These are phyloP conservation scores for Peniophora sp. DNA, from an alignment of 1,284 basidiomycete species.

Conservation along the genomic window DNA sequence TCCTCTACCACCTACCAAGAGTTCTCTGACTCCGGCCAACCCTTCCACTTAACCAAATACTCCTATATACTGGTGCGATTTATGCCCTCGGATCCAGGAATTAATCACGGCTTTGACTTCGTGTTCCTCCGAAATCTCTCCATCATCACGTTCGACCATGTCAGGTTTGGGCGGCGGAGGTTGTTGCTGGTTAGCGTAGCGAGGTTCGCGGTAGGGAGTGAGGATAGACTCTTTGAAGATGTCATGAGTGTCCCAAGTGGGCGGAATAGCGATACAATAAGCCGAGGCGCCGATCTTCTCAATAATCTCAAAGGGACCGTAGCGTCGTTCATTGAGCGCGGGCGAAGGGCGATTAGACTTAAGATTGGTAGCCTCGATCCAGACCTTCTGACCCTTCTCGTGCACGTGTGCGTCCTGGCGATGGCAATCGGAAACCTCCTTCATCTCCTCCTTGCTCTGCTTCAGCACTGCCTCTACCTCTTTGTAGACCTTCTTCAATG, in stretches of 20 bases:
- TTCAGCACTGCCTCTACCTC: neutral
- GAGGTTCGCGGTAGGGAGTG: neutral
- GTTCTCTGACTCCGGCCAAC: too few species aligned
- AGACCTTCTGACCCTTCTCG: neutral
- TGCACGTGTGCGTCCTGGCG: neutral
- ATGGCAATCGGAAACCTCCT: neutral
- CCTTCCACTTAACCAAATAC: too few species aligned
- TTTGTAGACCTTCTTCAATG: neutral
- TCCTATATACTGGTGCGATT: too few species aligned
- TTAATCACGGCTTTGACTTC: neutral
- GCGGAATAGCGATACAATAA: neutral
- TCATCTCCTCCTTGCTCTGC: neutral
- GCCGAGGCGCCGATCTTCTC: neutral
- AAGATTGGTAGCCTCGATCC: neutral
- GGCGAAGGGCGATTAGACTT: neutral
- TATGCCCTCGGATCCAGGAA: neutral
- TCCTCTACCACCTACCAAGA: too few species aligned
- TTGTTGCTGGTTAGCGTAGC: neutral
- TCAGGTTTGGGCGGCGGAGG: neutral
- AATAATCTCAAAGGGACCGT: neutral
- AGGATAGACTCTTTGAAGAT: neutral
- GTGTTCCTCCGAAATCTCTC: too few species aligned
- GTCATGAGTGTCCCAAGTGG: neutral
- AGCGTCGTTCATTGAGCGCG: neutral
- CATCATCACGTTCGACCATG: neutral